Evolutionary conservation across 345 rosid genomes (phyloP).

Genomic region (Sapria himalayana): DNA sequence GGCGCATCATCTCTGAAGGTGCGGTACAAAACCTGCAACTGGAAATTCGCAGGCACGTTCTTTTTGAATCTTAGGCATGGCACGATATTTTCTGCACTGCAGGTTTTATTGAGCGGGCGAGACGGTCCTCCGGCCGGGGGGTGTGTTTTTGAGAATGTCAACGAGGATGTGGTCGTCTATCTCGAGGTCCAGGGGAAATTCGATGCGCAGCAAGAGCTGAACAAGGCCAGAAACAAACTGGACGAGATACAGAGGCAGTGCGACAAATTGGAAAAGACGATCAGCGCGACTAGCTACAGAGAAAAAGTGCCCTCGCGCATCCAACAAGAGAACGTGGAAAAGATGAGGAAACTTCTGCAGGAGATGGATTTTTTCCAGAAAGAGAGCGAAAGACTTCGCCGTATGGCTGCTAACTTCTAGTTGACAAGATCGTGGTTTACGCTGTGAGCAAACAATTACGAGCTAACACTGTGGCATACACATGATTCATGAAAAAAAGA

Average conservation of each 20-base stretch:
- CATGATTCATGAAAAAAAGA: too few relatives aligned
- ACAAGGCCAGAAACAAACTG: constrained; percentile 46
- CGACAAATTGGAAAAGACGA: constrained; percentile 54
- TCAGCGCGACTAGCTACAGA: constrained; percentile 40
- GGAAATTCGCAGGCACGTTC: too few relatives aligned
- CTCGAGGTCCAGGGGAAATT: constrained; percentile 52
- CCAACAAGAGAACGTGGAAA: constrained; percentile 34
- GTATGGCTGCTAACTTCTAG: too few relatives aligned
- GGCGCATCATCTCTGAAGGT: constrained; percentile 55
- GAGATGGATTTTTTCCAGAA: constrained; percentile 44
- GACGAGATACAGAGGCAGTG: constrained; percentile 59
- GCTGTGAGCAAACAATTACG: too few relatives aligned
- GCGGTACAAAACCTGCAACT: neutral
- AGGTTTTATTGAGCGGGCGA: constrained; percentile 46
- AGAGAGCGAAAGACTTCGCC: too few relatives aligned
- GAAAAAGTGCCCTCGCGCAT: constrained; percentile 54
- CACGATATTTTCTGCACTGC: constrained; percentile 11
- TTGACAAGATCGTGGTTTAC: too few relatives aligned
- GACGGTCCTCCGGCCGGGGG: constrained; percentile 55
- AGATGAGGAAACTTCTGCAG: constrained; percentile 40
- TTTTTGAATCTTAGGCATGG: neutral
- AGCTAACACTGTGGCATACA: too few relatives aligned
- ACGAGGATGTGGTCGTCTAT: constrained; percentile 65
- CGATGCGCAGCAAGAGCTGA: constrained; percentile 37
- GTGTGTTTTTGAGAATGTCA: constrained; percentile 64